Percentiles rank a stretch among this genome's conserved stretches.
Evolutionary conservation across 805 yeast species (phyloP).

Genomic region (Ogataea wickerhamii): DNA sequence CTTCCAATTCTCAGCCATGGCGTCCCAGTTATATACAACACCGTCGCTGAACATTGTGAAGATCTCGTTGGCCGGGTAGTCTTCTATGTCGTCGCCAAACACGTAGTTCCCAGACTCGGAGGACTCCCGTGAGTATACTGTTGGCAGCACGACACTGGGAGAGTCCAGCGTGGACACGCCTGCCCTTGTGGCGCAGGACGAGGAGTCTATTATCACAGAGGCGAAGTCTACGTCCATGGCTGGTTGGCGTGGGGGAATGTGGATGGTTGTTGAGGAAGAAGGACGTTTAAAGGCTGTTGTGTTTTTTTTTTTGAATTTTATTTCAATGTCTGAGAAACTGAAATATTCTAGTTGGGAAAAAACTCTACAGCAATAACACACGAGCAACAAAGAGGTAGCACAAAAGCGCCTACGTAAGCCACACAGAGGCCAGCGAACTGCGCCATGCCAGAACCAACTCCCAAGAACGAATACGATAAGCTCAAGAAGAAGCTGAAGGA

Average conservation of each 20-base stretch:
- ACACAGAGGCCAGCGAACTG: no score
- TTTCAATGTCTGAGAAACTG: conserved; percentile 6
- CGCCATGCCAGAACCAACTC: conserved; percentile 18
- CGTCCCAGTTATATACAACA: conserved; percentile 68
- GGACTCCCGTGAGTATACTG: conserved; percentile 46
- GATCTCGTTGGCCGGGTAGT: conserved; percentile 43
- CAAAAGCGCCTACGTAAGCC: no score
- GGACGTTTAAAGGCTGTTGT: no score
- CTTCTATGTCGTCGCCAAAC: conserved; percentile 42
- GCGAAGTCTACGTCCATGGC: conserved; percentile 41
- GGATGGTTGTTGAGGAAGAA: no score
- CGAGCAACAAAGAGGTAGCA: no score
- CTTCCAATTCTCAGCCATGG: conserved; percentile 62
- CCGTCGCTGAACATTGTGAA: conserved; percentile 65
- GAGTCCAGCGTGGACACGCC: conserved; percentile 65
- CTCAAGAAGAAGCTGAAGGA: conserved; percentile 64
- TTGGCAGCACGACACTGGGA: conserved; percentile 56
- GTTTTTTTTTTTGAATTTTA: no score
- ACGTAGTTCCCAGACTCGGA: conserved; percentile 22
- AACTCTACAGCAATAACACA: no score
- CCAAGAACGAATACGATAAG: conserved; percentile 52
- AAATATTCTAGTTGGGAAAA: no score
- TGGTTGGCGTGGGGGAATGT: no score
- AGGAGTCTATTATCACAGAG: conserved; percentile 70
- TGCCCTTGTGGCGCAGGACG: conserved; percentile 60